Base-by-base conservation (phyloP, 2,329 filamentous ascomycete species). In the Monosporascus sp. region DNA sequence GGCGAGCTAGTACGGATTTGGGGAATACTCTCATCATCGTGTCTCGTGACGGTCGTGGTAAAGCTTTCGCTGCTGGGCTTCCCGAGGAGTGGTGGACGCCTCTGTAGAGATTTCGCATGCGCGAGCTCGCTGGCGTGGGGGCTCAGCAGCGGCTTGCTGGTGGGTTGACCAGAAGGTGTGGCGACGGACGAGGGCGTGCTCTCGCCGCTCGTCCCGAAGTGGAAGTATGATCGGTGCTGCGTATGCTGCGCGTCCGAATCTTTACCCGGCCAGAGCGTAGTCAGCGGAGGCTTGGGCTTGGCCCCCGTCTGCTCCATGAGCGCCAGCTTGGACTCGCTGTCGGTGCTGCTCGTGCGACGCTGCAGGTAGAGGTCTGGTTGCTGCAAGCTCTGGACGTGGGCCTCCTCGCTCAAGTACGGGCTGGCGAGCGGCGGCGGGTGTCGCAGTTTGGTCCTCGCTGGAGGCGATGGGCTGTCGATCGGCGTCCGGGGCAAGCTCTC, bases 301-400 rank as follows among this genome's bases (percentile, higher is more conserved):
- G 11, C 8, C n/a, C 14, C 22, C 15, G 24, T 28, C 11, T 15
- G 11, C 11, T 22, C 43, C 41, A 17, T 44, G 8, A 35, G 28
- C 18, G 48, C 40, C 26, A 52, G 45, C 7, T 51, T 51, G 18
- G 47, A 48, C 2, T 40, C 57, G 20, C 52, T 53, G 8, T 52
- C 50, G 47, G 51, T 60, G 22, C 49, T 50, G n/a, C 14, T 49
- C 15, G 20, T 40, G n/a, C 43, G 46, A 11, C 31, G 31, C 31
- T 0, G 31, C 31, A 46, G 22, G 18, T 26, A 28, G 37, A 55
- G 37, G 18, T 53, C 49, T 60, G 67, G 63, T 9, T 62, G 57
- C 52, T 80, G 78, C 3, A 80, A 60, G 0, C 76, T 78, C 3
- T 72, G 65, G 0, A 80, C 76, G 54, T 79, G 77, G 0, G 73